A percentile compares a stretch with the other conserved stretches of the same genome.
Evolutionary conservation across 805 yeast species (phyloP).

Genomic region (Barnettozyma populi): DNA sequence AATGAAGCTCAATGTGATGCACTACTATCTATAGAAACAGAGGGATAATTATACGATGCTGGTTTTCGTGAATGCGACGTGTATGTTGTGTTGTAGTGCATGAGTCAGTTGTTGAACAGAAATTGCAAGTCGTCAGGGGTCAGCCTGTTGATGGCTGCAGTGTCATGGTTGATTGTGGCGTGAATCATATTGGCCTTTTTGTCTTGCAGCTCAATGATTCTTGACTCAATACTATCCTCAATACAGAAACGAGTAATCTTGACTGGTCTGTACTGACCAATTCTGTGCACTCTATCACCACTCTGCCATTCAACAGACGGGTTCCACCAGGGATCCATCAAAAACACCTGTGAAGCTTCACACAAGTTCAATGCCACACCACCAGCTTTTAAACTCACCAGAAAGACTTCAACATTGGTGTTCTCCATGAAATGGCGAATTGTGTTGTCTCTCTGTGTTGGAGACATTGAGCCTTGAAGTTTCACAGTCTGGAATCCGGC

Average conservation of each 20-base stretch:
- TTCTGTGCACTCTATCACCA: slow-evolving; percentile 96
- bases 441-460: slow-evolving; percentile 87
- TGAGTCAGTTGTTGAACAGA: slow-evolving; percentile 66
- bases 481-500: slow-evolving; percentile 96
- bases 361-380: slow-evolving; percentile 96
- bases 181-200: slow-evolving; percentile 97
- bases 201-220: slow-evolving; percentile 92
- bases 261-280: slow-evolving; percentile 94
- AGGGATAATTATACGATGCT: background rate
- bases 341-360: slow-evolving; percentile 94
- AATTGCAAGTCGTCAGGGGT: slow-evolving; percentile 95
- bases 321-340: slow-evolving; percentile 99
- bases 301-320: slow-evolving; percentile 98
- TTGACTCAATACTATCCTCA: slow-evolving; percentile 94
- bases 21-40: slow-evolving; percentile 5
- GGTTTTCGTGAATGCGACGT: background rate
- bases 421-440: slow-evolving; percentile 90
- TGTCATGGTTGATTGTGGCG: slow-evolving; percentile 92
- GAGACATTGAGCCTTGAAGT: slow-evolving; percentile 95
- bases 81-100: background rate
- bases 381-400: slow-evolving; percentile 95
- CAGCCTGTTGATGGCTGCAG: slow-evolving; percentile 79
- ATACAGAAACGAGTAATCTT: slow-evolving; percentile 88
- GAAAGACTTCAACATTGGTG: slow-evolving; percentile 85
- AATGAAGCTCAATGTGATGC: slow-evolving; percentile 16